Conservation (phyloP, 495 filamentous ascomycete species). For the Hamigera avellanea region DNA sequence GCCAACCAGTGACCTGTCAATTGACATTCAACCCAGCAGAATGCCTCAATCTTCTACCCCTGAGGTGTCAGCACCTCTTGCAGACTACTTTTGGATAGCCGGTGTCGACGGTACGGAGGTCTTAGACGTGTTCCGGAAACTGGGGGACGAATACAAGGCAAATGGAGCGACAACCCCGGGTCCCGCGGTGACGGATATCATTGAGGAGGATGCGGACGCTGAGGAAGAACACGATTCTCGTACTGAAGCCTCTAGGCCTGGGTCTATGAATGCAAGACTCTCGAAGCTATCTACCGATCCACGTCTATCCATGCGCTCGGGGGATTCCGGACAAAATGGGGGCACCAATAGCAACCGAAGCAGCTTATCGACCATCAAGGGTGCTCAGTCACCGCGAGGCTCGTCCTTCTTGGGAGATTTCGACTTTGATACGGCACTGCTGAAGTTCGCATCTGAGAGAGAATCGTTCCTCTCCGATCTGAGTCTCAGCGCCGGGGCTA, state of each 20-base stretch:
- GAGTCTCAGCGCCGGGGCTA: constrained; percentile 75
- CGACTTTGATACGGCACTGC: constrained; percentile 84
- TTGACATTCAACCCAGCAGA: background rate
- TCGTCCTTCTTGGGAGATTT: constrained; percentile 45
- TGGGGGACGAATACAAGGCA: constrained; percentile 42
- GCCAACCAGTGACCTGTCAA: too few species aligned
- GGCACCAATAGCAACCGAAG: constrained; percentile 75
- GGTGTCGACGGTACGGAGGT: constrained; percentile 65
- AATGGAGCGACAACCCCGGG: constrained; percentile 33
- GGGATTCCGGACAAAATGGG: constrained; percentile 43
- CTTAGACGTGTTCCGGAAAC: constrained; percentile 29
- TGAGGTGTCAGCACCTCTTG: constrained; percentile 58
- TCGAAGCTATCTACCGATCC: constrained; percentile 52
- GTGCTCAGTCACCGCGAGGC: constrained; percentile 28
- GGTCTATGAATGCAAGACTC: constrained; percentile 47
- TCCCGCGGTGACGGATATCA: constrained; percentile 58
- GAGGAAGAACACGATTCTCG: constrained; percentile 37
- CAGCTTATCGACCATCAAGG: constrained; percentile 65
- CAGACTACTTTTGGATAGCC: constrained; percentile 98
- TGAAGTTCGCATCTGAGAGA: constrained; percentile 89
- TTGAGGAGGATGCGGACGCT: constrained; percentile 67
- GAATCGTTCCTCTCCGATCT: constrained; percentile 91
- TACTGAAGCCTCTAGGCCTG: constrained; percentile 35
- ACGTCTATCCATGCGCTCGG: constrained; percentile 53
- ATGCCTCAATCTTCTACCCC: constrained; percentile 15